Percentiles rank a stretch among this genome's conserved stretches.
phyloP scores from a whole-genome alignment of 257 asterid genomes.

The Gentiana dahurica region DNA sequence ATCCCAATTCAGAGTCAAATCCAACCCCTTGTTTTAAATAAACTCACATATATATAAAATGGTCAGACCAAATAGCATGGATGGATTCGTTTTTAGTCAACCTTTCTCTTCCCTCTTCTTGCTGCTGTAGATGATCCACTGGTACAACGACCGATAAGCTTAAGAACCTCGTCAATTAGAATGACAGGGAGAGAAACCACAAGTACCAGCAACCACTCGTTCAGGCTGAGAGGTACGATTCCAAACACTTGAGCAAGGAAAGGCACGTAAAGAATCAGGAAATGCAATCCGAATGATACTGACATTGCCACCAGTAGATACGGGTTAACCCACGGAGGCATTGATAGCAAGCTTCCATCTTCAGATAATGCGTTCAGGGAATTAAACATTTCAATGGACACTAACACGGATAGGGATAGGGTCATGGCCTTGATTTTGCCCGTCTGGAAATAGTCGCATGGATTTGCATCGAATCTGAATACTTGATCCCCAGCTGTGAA shows the following conservation, averaged over 20 bases:
- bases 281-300: conserved; percentile 83
- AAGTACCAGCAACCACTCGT: conserved; percentile 80
- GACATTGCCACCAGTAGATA: conserved; percentile 97
- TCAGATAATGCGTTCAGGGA: conserved; percentile 93
- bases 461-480: conserved; percentile 42
- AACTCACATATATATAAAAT: conserved; percentile 8
- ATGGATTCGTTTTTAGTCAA: conserved; percentile 31
- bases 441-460: conserved; percentile 80
- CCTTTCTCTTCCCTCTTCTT: conserved; percentile 47
- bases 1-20: conserved; percentile 18
- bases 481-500: conserved; percentile 68
- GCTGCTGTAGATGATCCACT: conserved; percentile 28
- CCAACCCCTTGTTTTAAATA: conserved; percentile 13
- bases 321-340: conserved; percentile 99
- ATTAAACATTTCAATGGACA: conserved; percentile 94
- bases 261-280: conserved; percentile 88
- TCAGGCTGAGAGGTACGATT: conserved; percentile 77
- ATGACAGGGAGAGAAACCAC: conserved; percentile 82
- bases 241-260: conserved; percentile 85
- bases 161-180: conserved; percentile 75
- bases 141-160: conserved; percentile 73
- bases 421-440: conserved; percentile 97
- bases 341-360: conserved; percentile 82
- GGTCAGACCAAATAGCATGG: conserved; percentile 10
- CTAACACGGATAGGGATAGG: conserved; percentile 88